Evolutionary conservation across 1,284 basidiomycete species (phyloP), one percentile per base, ranked within the genome.

Genomic region (Schizopora paradoxa): DNA sequence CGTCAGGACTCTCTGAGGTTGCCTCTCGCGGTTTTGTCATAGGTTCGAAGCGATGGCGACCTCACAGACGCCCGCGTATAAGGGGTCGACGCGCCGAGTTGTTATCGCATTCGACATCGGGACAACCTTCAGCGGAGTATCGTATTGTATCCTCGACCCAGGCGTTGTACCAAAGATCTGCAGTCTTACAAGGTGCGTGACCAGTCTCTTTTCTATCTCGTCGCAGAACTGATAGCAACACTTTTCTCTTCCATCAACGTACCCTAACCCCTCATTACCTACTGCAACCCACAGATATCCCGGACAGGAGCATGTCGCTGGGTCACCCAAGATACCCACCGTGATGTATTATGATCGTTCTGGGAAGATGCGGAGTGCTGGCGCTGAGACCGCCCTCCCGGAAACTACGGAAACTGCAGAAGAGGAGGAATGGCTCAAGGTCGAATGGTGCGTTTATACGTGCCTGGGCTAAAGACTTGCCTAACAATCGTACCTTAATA

Each of bases 101-200:
- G 37, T 40, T 40, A 18, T 40, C 16, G 37, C 37, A 10, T 23
- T 40, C 25, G 37, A 40, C 26, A 23, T 40, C 6, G 37, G 37
- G 18, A 40, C 37, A 8, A 40, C 37, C 6, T 40, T 21, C 19
- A 40, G 37, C 23, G 37, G 37, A 16, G 37, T 40, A 8, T 40
- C 37, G 3, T 40, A 40, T n/a, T 22, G 21, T 26, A 14, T 40
- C 26, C 37, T 40, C 16, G 25, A 26, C 11, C 37, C 37, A 7
- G 37, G 37, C 7, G 37, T 22, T 11, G 13, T 40, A 16, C 37
- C 37, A 14, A 23, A 23, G 21, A 40, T 40, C 19, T n/a, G 13
- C 7, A 26, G 18, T 26, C 19, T 40, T 14, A 40, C 37, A 6
- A 18, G 37, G 37, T 40, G 18, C 11, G 37, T 23, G 19, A 16